A percentile compares a stretch with the other conserved stretches of the same genome.
Evolutionary conservation across 2,329 filamentous ascomycete genomes (phyloP).

Genomic region (Zarea fungicola): DNA sequence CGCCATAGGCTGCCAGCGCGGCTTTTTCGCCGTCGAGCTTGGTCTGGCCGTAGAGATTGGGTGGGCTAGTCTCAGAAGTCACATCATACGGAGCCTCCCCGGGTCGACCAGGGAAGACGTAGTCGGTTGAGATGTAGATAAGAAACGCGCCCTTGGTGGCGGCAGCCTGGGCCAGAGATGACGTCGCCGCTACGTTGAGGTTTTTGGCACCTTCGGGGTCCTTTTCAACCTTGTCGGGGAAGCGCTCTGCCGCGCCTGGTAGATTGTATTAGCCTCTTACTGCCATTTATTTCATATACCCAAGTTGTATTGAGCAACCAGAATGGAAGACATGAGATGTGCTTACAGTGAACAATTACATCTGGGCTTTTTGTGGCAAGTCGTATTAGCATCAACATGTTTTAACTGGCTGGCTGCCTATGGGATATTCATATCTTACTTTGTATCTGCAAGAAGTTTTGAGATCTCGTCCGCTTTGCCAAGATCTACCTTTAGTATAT

Average conservation of each 20-base stretch:
- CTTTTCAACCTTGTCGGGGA: conserved; percentile 77
- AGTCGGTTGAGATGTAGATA: conserved; percentile 79
- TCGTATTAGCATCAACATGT: not conserved
- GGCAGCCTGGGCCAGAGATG: conserved; percentile 60
- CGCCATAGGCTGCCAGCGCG: conserved; percentile 57
- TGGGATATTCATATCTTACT: conserved; percentile 38
- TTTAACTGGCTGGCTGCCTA: not conserved
- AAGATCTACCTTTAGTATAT: conserved; percentile 58
- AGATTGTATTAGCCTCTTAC: conserved; percentile 1
- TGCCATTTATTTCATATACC: too few relatives aligned
- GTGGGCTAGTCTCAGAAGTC: conserved; percentile 57
- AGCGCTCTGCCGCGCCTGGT: conserved; percentile 77
- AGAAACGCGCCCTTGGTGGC: conserved; percentile 56
- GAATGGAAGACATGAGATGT: too few relatives aligned
- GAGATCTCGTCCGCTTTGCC: conserved; percentile 41
- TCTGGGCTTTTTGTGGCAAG: conserved; percentile 51
- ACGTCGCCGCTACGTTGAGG: conserved; percentile 70
- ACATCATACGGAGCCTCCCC: conserved; percentile 82
- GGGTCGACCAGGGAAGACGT: conserved; percentile 66
- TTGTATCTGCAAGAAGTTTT: conserved; percentile 46
- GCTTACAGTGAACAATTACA: conserved; percentile 75
- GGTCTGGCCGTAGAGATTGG: conserved; percentile 68
- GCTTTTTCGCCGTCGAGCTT: conserved; percentile 58
- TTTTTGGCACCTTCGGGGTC: conserved; percentile 69
- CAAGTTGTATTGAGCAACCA: too few relatives aligned